Percentiles rank a stretch among this genome's conserved stretches.
Conservation (phyloP, 768 basidiomycete species). For the Auriculariales sp. region DNA sequence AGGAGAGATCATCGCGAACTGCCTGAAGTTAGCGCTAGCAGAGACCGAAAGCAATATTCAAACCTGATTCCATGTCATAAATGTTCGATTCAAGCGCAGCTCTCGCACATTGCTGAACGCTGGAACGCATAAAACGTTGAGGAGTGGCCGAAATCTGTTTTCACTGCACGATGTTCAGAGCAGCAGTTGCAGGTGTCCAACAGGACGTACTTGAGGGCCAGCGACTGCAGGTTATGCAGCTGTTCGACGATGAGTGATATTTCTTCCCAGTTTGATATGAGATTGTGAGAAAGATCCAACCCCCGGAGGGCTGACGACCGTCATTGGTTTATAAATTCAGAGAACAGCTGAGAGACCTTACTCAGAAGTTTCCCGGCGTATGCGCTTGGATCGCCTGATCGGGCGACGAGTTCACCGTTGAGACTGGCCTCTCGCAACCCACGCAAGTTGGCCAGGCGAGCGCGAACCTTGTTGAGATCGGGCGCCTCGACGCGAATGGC, state of each 20-base stretch:
- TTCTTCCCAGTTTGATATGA: slow-evolving; percentile 56
- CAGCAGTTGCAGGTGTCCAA: slow-evolving; percentile 6
- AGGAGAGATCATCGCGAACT: not conserved
- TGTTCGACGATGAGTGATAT: slow-evolving; percentile 49
- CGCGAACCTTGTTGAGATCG: slow-evolving; percentile 61
- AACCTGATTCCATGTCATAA: slow-evolving; percentile 60
- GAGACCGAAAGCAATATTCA: slow-evolving; percentile 7
- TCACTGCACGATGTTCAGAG: slow-evolving; percentile 29
- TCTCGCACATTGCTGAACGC: slow-evolving; percentile 42
- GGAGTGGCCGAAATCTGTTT: slow-evolving; percentile 41
- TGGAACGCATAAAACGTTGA: not conserved
- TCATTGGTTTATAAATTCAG: slow-evolving; percentile 4
- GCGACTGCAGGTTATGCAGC: slow-evolving; percentile 43
- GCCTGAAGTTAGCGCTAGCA: not conserved
- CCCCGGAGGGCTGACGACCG: slow-evolving; percentile 47
- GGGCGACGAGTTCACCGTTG: slow-evolving; percentile 45
- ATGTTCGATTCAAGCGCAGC: slow-evolving; percentile 59
- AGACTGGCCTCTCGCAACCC: slow-evolving; percentile 68
- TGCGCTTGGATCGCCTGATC: slow-evolving; percentile 32
- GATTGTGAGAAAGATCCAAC: slow-evolving; percentile 66
- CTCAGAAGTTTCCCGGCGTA: slow-evolving; percentile 51
- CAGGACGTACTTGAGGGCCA: slow-evolving; percentile 63
- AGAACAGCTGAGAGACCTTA: slow-evolving; percentile 23
- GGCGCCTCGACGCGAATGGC: slow-evolving; percentile 81
- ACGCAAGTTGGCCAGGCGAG: slow-evolving; percentile 49